Conservation (phyloP, 495 filamentous ascomycete genomes). For the Neurospora sp. region DNA sequence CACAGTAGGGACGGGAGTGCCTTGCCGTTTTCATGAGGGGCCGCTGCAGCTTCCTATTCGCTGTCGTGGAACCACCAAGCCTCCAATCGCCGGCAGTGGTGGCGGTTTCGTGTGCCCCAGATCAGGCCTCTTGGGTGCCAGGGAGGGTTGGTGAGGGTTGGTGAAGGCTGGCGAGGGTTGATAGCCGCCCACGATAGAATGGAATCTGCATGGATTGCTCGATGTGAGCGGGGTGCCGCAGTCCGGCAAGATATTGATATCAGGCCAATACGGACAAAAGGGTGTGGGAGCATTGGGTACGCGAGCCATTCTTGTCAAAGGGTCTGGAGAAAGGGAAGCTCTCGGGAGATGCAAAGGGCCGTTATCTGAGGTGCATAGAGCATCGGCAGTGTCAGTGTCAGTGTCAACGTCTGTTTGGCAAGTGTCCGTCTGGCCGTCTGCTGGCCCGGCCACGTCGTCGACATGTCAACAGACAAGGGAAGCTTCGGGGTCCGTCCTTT, state of each 20-base stretch:
- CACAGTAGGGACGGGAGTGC: slow-evolving; percentile 25
- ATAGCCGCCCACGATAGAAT: not conserved
- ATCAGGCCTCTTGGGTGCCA: not conserved
- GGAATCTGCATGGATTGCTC: not conserved
- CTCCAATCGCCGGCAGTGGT: slow-evolving; percentile 18
- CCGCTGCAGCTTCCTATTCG: slow-evolving; percentile 24
- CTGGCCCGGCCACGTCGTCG: not conserved
- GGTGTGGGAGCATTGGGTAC: no score
- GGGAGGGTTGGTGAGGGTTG: not conserved
- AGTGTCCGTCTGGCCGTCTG: not conserved
- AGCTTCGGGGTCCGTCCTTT: not conserved
- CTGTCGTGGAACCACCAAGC: slow-evolving; percentile 16
- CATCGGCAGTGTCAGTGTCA: not conserved
- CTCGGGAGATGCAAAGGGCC: not conserved
- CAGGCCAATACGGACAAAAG: not conserved
- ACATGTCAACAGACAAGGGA: not conserved
- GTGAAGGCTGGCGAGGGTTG: not conserved
- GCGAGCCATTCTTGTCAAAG: not conserved
- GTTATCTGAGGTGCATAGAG: not conserved
- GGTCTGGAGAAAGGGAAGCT: not conserved
- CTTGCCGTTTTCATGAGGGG: slow-evolving; percentile 29
- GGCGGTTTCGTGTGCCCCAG: slow-evolving; percentile 10
- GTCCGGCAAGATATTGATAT: not conserved
- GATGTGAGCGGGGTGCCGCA: not conserved
- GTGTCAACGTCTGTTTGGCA: not conserved